Base-by-base conservation (phyloP, 768 basidiomycete genomes). In the Lactarius sp. region DNA sequence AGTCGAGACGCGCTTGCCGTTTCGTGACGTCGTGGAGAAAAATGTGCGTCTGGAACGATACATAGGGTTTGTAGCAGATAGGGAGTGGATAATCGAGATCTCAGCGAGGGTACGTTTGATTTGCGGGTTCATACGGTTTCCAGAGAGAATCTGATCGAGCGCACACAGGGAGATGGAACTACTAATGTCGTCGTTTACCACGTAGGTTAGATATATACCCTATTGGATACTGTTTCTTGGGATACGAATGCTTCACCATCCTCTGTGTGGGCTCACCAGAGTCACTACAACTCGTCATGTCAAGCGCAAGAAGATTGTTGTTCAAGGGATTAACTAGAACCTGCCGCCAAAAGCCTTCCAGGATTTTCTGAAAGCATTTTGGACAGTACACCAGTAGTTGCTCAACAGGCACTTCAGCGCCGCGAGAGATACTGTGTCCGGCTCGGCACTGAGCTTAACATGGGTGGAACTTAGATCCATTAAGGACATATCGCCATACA, bases 31-130 rank as follows among this genome's bases (percentile, higher is more conserved):
- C 6, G 62, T 59, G n/a, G 56, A 47, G 9, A 22, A 36, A 1
- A 27, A 47, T 39, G 27, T 42, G 22, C n/a, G 6, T 8, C 13
- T 18, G 1, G 13, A 20, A 56, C 34, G 37, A 16, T 39, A 14
- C 10, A 18, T 34, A 12, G 52, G 46, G 14, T n/a, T 63, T 16
- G 34, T 63, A 3, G 62, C 56, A 9, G 62, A 63, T 41, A 59
- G 62, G 27, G 62, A 63, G 36, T 63, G 62, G 62, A 16, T 63
- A 9, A n/a, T 63, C n/a, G 56, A 46, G 44, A 49, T 63, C 14
- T 53, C 52, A 33, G 36, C 37, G 13, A 53, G 18, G 57, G 62
- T 63, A 39, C 44, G 56, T 39, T 22, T 44, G 9, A 47, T 46
- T 42, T 46, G 20, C 5, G 33, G 20, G 4, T 62, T 58, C n/a